phyloP scores from a whole-genome alignment of 805 yeast species.

The Ogataea neopini region DNA sequence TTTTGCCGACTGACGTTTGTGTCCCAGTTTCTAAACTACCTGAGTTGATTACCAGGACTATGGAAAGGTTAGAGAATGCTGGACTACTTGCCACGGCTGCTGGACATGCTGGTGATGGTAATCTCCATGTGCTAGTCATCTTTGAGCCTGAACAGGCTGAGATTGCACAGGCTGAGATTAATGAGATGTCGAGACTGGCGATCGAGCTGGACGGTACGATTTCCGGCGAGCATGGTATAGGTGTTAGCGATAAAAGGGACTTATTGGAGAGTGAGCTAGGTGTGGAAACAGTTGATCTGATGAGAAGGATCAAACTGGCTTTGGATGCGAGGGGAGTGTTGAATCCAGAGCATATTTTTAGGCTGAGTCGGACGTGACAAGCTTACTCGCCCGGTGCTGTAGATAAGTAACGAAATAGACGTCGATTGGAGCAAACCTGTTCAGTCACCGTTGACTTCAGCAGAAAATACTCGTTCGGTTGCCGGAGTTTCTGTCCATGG shows the following conservation, averaged over 20 bases:
- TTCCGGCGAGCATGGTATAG: constrained; percentile 88
- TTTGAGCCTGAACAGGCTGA: constrained; percentile 53
- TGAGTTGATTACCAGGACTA: constrained; percentile 59
- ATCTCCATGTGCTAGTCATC: constrained; percentile 68
- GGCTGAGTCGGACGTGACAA: constrained; percentile 70
- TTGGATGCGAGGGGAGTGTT: constrained; percentile 71
- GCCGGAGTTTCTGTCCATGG: too few species aligned
- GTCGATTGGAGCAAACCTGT: too few species aligned
- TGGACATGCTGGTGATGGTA: constrained; percentile 87
- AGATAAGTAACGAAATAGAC: too few species aligned
- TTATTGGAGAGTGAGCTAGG: constrained; percentile 67
- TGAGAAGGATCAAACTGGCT: constrained; percentile 73
- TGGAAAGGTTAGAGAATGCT: constrained; percentile 54
- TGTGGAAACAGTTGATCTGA: constrained; percentile 60
- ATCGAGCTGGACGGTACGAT: constrained; percentile 76
- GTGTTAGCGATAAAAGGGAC: constrained; percentile 67
- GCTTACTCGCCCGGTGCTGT: too few species aligned
- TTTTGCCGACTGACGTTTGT: constrained; percentile 82
- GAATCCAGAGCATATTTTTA: constrained; percentile 80
- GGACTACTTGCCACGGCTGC: constrained; percentile 59
- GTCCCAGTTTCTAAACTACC: constrained; percentile 75
- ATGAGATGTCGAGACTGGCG: constrained; percentile 65
- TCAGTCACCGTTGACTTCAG: too few species aligned
- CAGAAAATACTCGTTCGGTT: too few species aligned
- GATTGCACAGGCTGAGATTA: constrained; percentile 50